These are phyloP conservation scores for Salix viminalis DNA, from an alignment of 345 rosid genomes.

Conservation along the genomic window DNA sequence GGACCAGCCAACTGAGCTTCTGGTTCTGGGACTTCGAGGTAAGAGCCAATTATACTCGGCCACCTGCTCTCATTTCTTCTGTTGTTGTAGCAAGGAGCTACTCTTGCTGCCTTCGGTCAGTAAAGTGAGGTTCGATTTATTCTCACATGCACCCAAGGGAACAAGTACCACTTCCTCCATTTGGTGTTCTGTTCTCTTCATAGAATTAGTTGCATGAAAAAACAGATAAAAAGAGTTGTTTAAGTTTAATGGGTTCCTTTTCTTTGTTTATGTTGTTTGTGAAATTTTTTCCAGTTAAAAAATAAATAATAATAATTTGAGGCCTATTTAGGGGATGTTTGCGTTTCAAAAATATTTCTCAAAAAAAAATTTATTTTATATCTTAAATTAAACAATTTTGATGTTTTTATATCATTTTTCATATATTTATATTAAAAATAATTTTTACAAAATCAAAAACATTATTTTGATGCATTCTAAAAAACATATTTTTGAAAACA, in stretches of 20 bases:
- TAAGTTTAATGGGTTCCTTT: conserved; percentile 2
- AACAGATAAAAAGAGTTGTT: not conserved
- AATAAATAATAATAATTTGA: not conserved
- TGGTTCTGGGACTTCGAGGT: not conserved
- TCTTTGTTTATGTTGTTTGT: not conserved
- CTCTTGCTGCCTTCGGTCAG: conserved; percentile 24
- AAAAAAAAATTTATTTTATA: no score
- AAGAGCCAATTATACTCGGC: conserved; percentile 22
- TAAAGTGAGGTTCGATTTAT: conserved; percentile 23
- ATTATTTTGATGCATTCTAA: no score
- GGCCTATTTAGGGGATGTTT: not conserved
- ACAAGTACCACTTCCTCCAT: conserved; percentile 5
- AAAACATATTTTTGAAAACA: no score
- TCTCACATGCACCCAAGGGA: not conserved
- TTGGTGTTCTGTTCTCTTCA: conserved; percentile 13
- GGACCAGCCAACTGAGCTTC: conserved; percentile 2
- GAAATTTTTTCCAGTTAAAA: not conserved
- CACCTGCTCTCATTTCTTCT: conserved; percentile 16
- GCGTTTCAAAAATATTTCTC: no score
- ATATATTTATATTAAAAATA: no score
- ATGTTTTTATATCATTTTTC: no score
- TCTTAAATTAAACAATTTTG: no score
- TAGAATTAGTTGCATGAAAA: conserved; percentile 2
- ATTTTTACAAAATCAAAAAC: no score
- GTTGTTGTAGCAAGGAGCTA: no score